Conservation (phyloP, 108 stramenopile species). For the Cyclotella distinguenda region DNA sequence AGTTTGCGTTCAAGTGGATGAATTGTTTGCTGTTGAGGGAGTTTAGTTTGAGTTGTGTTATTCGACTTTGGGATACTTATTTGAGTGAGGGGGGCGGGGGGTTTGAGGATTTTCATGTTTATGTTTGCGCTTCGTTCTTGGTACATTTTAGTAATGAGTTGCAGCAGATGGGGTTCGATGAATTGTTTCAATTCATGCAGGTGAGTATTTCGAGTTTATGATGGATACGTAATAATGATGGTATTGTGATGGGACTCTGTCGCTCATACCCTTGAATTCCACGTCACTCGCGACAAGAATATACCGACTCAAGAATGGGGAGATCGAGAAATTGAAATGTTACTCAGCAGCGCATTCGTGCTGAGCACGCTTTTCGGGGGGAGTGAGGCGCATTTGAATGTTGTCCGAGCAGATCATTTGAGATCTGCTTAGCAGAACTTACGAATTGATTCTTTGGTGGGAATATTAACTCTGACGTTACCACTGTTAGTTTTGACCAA, state of each 20-base stretch:
- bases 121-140: slow-evolving; percentile 97
- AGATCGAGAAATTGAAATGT: slow-evolving; percentile 85
- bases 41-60: slow-evolving; percentile 74
- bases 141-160: slow-evolving; percentile 89
- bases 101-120: slow-evolving; percentile 97
- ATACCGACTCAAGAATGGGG: slow-evolving; percentile 80
- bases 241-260: not conserved
- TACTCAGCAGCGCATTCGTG: slow-evolving; percentile 82
- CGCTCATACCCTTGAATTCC: not conserved
- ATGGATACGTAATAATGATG: slow-evolving; percentile 13
- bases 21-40: slow-evolving; percentile 97
- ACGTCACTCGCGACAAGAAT: slow-evolving; percentile 17
- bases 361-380: slow-evolving; percentile 86
- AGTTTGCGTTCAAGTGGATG: slow-evolving; percentile 99
- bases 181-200: slow-evolving; percentile 95
- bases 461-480: too few relatives aligned
- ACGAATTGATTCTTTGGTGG: too few relatives aligned
- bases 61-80: slow-evolving; percentile 95
- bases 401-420: slow-evolving; percentile 13
- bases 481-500: too few relatives aligned
- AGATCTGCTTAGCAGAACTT: too few relatives aligned
- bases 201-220: slow-evolving; percentile 8
- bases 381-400: slow-evolving; percentile 82
- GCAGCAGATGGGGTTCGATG: slow-evolving; percentile 89
- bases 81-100: slow-evolving; percentile 85